Evolutionary conservation across 2,329 filamentous ascomycete species (phyloP).

Genomic region (Beauveria sp.): DNA sequence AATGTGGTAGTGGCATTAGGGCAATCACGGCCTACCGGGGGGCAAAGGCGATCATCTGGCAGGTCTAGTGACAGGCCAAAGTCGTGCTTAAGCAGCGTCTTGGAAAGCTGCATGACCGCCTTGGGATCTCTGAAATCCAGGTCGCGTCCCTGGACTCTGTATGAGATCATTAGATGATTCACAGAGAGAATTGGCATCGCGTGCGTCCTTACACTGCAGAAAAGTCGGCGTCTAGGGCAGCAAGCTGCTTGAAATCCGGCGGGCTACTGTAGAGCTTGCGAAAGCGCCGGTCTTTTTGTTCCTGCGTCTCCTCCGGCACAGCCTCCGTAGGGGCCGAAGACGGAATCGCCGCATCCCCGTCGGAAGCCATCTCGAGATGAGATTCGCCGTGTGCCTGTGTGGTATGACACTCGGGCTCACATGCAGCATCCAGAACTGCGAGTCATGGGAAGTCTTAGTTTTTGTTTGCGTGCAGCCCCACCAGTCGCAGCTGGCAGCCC

Average conservation of each 20-base stretch:
- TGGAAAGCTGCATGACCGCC: constrained; percentile 74
- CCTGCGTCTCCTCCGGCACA: background rate
- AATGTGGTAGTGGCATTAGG: too few relatives aligned
- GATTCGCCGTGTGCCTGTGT: background rate
- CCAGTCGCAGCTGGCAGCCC: background rate
- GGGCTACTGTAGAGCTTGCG: constrained; percentile 6
- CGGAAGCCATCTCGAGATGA: background rate
- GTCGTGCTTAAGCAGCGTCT: constrained; percentile 60
- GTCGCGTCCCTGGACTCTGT: constrained; percentile 36
- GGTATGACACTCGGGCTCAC: background rate
- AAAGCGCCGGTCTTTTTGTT: constrained; percentile 1
- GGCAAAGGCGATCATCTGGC: constrained; percentile 74
- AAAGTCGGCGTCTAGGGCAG: constrained; percentile 33
- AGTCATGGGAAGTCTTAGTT: background rate
- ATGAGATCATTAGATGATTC: background rate
- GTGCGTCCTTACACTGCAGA: constrained; percentile 27
- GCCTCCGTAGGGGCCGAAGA: background rate
- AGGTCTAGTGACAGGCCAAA: constrained; percentile 66
- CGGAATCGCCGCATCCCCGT: background rate
- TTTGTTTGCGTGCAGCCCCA: background rate
- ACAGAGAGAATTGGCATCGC: too few relatives aligned
- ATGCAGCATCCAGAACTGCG: background rate
- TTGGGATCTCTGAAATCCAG: constrained; percentile 75
- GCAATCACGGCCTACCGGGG: constrained; percentile 51
- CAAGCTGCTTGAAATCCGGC: constrained; percentile 31